Evolutionary conservation across 2,329 filamentous ascomycete genomes (phyloP), one percentile per base, ranked within the genome.

Genomic region (Apiospora koreana): DNA sequence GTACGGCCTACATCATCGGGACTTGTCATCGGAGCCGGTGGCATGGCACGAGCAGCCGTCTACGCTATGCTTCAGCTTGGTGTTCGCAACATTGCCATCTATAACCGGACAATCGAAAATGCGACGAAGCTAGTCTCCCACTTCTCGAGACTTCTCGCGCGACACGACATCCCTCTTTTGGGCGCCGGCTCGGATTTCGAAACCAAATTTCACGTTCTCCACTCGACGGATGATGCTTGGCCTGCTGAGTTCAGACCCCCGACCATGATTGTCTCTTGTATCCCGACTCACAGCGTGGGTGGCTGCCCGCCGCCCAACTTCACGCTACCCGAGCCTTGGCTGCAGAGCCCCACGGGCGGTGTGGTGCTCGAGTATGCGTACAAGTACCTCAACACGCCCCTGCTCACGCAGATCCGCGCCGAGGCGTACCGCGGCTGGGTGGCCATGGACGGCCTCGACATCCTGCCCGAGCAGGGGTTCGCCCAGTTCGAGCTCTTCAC

Each of bases 401-500:
- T 95, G 4, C 83, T 94, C 58, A 85, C 86, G 42, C 93, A 95
- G 75, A 89, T 93, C 69, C 86, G 90, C 23, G 81, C 84, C 68
- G 81, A 88, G 78, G 84, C 88, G 25, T 82, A 89, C 69, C 83
- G 86, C 73, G 86, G 92, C 50, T 95, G 92, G 92, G 90, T 94
- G 0, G 86, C 92, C 23, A 88, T 94, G 79, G 92, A 94, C 75
- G 93, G 93, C 0, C 82, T 95, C 16, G 92, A 95, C 75, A 85
- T 94, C 65, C 80, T 95, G 18, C 92, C 92, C 0, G 93, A 95
- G 78, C 93, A 95, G 77, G 93, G 91, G 0, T 93, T 93, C 80
- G 92, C 93, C 1, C 93, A 95, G 75, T 95, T 95, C 76, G 93
- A 95, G 80, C 81, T 95, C 2, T 94, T 95, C 78, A 94, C 93